Conservation (phyloP, 2,329 filamentous ascomycete species). For the Clonostachys rhizophaga region DNA sequence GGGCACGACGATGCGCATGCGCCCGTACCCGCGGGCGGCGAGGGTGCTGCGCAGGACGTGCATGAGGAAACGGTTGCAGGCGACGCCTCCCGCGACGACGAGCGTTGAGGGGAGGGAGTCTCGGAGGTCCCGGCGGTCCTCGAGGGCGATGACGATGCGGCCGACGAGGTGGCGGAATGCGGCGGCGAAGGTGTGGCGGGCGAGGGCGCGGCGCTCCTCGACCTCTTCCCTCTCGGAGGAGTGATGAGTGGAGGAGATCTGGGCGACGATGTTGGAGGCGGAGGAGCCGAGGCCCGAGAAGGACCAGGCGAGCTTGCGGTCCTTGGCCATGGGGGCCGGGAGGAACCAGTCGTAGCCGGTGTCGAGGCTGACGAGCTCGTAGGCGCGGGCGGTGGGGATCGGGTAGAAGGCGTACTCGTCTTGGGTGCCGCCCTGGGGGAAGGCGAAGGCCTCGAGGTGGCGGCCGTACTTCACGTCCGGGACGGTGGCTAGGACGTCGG, state of each 20-base stretch:
- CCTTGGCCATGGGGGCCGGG: conserved; percentile 59
- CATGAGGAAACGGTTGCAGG: conserved; percentile 75
- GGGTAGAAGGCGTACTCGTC: conserved; percentile 47
- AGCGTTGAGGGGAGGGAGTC: conserved; percentile 48
- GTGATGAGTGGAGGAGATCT: conserved; percentile 44
- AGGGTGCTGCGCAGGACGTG: conserved; percentile 56
- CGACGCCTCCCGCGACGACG: conserved; percentile 87
- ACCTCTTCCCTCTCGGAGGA: conserved; percentile 24
- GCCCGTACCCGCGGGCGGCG: conserved; percentile 58
- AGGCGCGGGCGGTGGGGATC: conserved; percentile 12
- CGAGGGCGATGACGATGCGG: conserved; percentile 66
- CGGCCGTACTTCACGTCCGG: conserved; percentile 75
- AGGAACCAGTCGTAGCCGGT: conserved; percentile 56
- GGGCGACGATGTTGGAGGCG: conserved; percentile 35
- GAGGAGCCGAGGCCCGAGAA: conserved; percentile 67
- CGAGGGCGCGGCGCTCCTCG: conserved; percentile 64
- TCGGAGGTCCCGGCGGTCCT: conserved; percentile 14
- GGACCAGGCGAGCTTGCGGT: conserved; percentile 58
- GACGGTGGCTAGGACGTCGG: conserved; percentile 43
- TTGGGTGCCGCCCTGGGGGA: conserved; percentile 34
- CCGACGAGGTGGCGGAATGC: conserved; percentile 84
- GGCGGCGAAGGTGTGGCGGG: conserved; percentile 69
- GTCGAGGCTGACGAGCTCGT: conserved; percentile 20
- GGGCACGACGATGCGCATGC: conserved; percentile 61
- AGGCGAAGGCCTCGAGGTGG: conserved; percentile 75